Percentiles rank a stretch among this genome's conserved stretches.
Evolutionary conservation across 2,329 filamentous ascomycete species (phyloP).

Genomic region (Fusarium dimerum): DNA sequence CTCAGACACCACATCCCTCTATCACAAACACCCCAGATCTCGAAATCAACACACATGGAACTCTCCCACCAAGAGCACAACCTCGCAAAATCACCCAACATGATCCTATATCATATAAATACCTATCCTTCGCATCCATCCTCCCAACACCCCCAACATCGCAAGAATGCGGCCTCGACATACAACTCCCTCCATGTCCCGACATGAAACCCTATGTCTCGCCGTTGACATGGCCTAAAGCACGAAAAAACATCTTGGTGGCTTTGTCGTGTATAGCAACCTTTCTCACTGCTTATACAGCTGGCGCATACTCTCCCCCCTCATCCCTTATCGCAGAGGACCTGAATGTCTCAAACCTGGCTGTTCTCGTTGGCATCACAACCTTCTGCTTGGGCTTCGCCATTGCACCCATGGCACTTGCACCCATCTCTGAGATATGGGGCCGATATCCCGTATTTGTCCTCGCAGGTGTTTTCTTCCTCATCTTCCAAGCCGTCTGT

Average conservation of each 20-base stretch:
- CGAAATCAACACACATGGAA: slow-evolving; percentile 19
- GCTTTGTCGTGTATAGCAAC: slow-evolving; percentile 76
- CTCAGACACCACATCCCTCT: neutral
- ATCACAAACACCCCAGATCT: slow-evolving; percentile 13
- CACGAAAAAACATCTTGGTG: slow-evolving; percentile 70
- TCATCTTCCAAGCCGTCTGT: slow-evolving; percentile 70
- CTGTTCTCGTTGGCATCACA: slow-evolving; percentile 74
- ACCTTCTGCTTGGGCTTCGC: slow-evolving; percentile 81
- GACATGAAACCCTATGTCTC: slow-evolving; percentile 67
- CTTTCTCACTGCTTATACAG: slow-evolving; percentile 74
- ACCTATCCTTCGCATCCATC: slow-evolving; percentile 43
- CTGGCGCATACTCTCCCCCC: slow-evolving; percentile 77
- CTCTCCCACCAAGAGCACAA: slow-evolving; percentile 5
- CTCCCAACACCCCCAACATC: slow-evolving; percentile 34
- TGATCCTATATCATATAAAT: slow-evolving; percentile 40
- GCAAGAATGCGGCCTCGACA: slow-evolving; percentile 19
- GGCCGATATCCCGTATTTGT: slow-evolving; percentile 84
- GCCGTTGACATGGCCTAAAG: slow-evolving; percentile 72
- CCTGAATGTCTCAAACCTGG: slow-evolving; percentile 65
- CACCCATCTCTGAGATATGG: slow-evolving; percentile 86
- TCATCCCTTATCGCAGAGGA: slow-evolving; percentile 64
- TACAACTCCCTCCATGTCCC: slow-evolving; percentile 57
- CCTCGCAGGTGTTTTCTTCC: slow-evolving; percentile 69
- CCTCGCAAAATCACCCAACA: slow-evolving; percentile 9
- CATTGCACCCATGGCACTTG: slow-evolving; percentile 82